A percentile compares a stretch with the other conserved stretches of the same genome.
Conservation (phyloP, 2,329 filamentous ascomycete species). For the Chaetomium globosum region DNA sequence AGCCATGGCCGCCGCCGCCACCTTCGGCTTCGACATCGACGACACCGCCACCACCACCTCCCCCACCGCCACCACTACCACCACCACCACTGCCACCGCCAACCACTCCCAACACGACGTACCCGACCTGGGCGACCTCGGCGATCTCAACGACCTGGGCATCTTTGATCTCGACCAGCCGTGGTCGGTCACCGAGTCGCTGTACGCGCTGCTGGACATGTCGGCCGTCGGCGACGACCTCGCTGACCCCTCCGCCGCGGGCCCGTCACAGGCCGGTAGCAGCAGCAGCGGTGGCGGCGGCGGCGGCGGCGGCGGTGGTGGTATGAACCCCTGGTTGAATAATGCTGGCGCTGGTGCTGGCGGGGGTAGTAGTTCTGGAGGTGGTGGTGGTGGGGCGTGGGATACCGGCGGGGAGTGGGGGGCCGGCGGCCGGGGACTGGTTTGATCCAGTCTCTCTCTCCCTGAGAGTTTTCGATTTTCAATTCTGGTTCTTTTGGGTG, state of each 20-base stretch:
- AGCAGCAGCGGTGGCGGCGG: neutral
- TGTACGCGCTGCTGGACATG: constrained; percentile 23
- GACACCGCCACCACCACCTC: neutral
- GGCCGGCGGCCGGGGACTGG: constrained; percentile 1
- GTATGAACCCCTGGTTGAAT: constrained; percentile 14
- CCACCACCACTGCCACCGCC: neutral
- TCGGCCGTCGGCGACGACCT: neutral
- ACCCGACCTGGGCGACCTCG: constrained; percentile 3
- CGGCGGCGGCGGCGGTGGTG: too few relatives aligned
- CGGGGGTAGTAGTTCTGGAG: neutral
- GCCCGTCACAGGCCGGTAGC: neutral
- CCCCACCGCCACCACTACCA: neutral
- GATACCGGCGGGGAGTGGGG: neutral
- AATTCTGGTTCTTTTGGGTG: neutral
- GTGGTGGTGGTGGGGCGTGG: constrained; percentile 2
- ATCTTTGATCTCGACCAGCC: constrained; percentile 20
- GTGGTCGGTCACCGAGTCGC: constrained; percentile 21
- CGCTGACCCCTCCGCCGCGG: neutral
- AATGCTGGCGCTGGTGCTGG: neutral
- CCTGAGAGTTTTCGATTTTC: neutral
- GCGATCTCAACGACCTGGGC: neutral
- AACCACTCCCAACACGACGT: neutral
- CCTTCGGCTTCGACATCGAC: neutral
- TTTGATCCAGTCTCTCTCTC: neutral
- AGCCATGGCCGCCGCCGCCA: neutral